Evolutionary conservation across 2,329 filamentous ascomycete genomes (phyloP).

Genomic region (Colletotrichum noveboracense): DNA sequence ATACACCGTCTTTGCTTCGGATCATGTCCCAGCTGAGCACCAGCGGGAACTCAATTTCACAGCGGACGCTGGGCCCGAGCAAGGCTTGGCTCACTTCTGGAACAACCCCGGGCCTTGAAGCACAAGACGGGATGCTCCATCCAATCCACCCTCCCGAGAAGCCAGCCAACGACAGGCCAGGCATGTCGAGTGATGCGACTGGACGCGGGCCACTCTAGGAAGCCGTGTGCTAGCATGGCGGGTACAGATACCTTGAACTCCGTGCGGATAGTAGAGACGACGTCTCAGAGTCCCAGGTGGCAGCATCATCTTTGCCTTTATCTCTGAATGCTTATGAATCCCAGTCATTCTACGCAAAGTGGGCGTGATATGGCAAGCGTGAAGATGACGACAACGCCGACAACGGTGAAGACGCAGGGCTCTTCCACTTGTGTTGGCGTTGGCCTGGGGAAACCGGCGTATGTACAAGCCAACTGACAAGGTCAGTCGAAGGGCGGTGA

Average conservation of each 20-base stretch:
- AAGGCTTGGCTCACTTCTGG: conserved; percentile 14
- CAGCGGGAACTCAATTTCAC: conserved; percentile 21
- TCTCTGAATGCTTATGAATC: background rate
- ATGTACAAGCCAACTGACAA: background rate
- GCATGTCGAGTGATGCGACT: conserved; percentile 17
- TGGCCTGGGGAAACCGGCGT: background rate
- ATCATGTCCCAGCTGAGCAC: conserved; percentile 17
- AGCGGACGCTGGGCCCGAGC: conserved; percentile 6
- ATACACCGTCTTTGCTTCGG: conserved; percentile 18
- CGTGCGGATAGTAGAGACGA: conserved; percentile 2
- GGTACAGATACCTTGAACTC: background rate
- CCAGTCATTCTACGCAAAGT: background rate
- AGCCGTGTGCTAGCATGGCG: background rate
- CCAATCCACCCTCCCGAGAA: conserved; percentile 15
- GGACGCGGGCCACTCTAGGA: background rate
- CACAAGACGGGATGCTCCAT: conserved; percentile 14
- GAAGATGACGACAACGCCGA: background rate
- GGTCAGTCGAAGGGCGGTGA: background rate
- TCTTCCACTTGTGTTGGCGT: background rate
- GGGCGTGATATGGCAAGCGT: background rate
- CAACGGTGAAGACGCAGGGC: background rate
- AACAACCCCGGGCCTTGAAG: conserved; percentile 16
- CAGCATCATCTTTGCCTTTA: background rate
- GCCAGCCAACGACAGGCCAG: conserved; percentile 12
- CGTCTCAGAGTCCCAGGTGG: background rate